Evolutionary conservation across 331 rosid genomes (phyloP).

Genomic region (Pyrus hybrid): DNA sequence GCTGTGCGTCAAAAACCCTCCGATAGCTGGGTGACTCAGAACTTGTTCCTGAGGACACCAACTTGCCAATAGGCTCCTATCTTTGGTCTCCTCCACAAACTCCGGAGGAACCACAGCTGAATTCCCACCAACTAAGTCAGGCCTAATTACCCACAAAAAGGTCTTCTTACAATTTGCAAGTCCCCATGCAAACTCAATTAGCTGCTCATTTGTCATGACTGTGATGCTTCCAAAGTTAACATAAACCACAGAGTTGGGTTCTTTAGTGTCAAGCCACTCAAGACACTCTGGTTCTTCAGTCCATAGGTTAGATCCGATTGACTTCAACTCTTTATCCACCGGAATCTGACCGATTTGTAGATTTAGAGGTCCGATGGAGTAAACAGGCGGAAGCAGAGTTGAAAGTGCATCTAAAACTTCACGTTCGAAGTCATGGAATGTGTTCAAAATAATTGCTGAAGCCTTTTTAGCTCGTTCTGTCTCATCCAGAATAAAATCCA

Average conservation of each 20-base stretch:
- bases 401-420: background rate
- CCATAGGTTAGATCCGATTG: constrained; percentile 20
- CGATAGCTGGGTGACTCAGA: constrained; percentile 17
- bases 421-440: constrained; percentile 7
- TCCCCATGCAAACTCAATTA: constrained; percentile 24
- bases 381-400: constrained; percentile 1
- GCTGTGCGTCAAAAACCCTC: constrained; percentile 25
- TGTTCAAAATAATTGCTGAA: constrained; percentile 13
- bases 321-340: background rate
- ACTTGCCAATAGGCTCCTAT: constrained; percentile 27
- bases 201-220: constrained; percentile 15
- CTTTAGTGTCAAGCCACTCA: constrained; percentile 16
- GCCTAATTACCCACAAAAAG: constrained; percentile 23
- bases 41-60: constrained; percentile 48
- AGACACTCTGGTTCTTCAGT: constrained; percentile 13
- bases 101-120: constrained; percentile 4
- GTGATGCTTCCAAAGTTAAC: constrained; percentile 11
- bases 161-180: constrained; percentile 14
- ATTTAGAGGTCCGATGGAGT: constrained; percentile 12
- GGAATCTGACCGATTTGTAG: background rate
- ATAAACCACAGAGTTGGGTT: too few species aligned
- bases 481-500: background rate
- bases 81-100: constrained; percentile 23
- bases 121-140: constrained; percentile 18
- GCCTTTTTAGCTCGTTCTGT: background rate